Base-by-base conservation (phyloP, 495 filamentous ascomycete genomes). In the Saxispiralis lemnorum region DNA sequence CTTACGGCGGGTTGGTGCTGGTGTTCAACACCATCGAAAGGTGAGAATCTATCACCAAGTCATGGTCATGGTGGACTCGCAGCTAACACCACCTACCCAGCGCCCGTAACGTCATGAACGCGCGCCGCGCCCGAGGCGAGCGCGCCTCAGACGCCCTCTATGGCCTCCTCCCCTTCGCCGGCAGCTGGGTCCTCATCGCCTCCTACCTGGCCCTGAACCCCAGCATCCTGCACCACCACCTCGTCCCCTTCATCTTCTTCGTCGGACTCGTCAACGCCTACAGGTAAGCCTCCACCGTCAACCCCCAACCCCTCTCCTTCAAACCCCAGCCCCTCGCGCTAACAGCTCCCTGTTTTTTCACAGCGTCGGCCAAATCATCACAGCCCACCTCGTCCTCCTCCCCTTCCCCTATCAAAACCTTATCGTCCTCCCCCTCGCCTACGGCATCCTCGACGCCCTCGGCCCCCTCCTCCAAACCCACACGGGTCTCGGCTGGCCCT, bases 191-290 rank as follows among this genome's bases (percentile, higher is more conserved):
- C 7, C 60, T 92, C 16, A 71, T 93, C 35, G 74, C 76, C 0
- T 58, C 67, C 34, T 96, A 94, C 57, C 66, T 96, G 39, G 76
- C 70, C 50, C 73, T 95, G 48, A 81, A 94, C 56, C 89, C 86
- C 2, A 61, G 70, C 34, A 86, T 95, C 53, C 70, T 93, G 42
- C 67, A 75, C 51, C 67, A 78, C 56, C 81, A 95, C 54, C 70
- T 92, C 6, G 68, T 96, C 31, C 83, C 89, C 0, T 95, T 97
- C 58, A 68, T 76, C 37, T 69, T 95, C 52, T 93, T 82, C 54
- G 77, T 80, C 20, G 86, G 88, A 39, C 62, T 94, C 43, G 67
- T 93, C 51, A 94, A 95, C 56, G 86, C 89, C 35, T 94, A 93
- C 60, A 28, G 24, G 24, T 28, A 28, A 28, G 24, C 24, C 24